phyloP scores from a whole-genome alignment of 192 early-diverging fungal genomes.

The Coemansia sp. region DNA sequence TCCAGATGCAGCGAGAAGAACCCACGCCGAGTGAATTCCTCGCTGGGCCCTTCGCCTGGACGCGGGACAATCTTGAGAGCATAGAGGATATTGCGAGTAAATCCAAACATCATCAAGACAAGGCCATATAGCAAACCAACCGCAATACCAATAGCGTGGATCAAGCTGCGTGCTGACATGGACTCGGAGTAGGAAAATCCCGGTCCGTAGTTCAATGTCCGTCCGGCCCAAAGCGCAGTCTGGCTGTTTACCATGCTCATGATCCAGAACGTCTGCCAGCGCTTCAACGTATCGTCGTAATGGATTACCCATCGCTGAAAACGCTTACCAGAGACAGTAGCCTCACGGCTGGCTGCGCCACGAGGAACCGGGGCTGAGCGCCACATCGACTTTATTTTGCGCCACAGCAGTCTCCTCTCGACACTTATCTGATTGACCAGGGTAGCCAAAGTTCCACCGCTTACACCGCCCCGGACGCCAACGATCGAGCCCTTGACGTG shows the following conservation, averaged over 20 bases:
- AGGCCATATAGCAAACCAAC: conserved; percentile 38
- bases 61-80: conserved; percentile 59
- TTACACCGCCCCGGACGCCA: conserved; percentile 56
- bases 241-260: conserved; percentile 42
- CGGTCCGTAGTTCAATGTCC: conserved; percentile 53
- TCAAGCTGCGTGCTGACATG: conserved; percentile 50
- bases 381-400: not conserved
- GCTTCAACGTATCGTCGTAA: conserved; percentile 39
- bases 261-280: conserved; percentile 54
- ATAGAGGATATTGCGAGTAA: conserved; percentile 54
- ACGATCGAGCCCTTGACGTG: conserved; percentile 65
- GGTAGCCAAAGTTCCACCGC: conserved; percentile 68
- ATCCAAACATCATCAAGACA: conserved; percentile 38
- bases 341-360: not conserved
- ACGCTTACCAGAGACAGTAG: not conserved
- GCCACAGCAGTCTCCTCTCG: conserved; percentile 3
- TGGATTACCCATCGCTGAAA: conserved; percentile 33
- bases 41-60: conserved; percentile 73
- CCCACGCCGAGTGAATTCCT: conserved; percentile 52
- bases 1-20: conserved; percentile 45
- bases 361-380: not conserved
- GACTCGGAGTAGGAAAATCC: conserved; percentile 66
- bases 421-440: conserved; percentile 24
- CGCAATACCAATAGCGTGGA: conserved; percentile 50
- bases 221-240: conserved; percentile 27